phyloP scores from a whole-genome alignment of 176 grass and related monocot genomes.

The Oryza glaberrima region DNA sequence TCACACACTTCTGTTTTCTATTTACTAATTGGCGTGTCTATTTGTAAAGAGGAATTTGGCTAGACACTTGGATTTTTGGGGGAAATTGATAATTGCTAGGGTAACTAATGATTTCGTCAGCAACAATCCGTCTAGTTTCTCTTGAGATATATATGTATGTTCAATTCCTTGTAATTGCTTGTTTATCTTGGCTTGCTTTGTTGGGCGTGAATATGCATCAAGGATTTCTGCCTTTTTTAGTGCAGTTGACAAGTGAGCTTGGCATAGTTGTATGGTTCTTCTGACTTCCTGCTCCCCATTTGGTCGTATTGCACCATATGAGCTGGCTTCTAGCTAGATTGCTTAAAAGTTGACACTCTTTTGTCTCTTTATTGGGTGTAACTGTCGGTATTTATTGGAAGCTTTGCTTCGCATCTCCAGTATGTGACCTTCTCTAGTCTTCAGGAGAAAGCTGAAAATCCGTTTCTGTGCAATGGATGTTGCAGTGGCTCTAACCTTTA shows the following conservation, averaged over 20 bases:
- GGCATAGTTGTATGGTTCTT: constrained; percentile 5
- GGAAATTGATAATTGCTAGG: neutral
- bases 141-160: neutral
- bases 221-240: neutral
- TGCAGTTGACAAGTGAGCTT: neutral
- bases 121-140: neutral
- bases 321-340: constrained; percentile 25
- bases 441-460: neutral
- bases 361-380: neutral
- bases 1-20: neutral
- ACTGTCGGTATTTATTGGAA: constrained; percentile 5
- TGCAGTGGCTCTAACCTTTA: neutral
- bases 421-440: neutral
- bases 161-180: neutral
- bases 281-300: neutral
- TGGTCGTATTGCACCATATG: neutral
- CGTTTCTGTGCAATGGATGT: neutral
- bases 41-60: constrained; percentile 1
- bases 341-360: neutral
- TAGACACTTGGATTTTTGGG: constrained; percentile 35
- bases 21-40: neutral
- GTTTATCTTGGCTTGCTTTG: neutral
- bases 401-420: neutral
- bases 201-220: neutral
- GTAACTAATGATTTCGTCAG: neutral